A percentile compares a stretch with the other conserved stretches of the same genome.
Conservation (phyloP, 345 rosid genomes). For the Psidium guajava region DNA sequence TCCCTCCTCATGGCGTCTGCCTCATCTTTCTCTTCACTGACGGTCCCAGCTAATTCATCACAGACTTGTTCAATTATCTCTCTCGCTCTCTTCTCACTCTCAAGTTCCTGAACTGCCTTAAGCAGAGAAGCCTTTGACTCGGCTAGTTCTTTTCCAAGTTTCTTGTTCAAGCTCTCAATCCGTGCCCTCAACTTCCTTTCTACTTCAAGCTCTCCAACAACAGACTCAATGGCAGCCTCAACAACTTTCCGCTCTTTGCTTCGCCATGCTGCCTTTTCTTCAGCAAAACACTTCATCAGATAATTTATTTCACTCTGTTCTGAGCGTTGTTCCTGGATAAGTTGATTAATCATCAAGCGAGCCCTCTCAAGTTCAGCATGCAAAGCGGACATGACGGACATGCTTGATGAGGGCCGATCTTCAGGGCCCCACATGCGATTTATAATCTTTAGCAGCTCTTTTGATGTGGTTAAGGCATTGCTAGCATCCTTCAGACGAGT, state of each 20-base stretch:
- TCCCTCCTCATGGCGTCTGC: constrained; percentile 59
- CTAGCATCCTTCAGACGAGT: constrained; percentile 77
- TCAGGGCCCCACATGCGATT: constrained; percentile 90
- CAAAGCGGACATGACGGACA: constrained; percentile 88
- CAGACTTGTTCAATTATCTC: constrained; percentile 73
- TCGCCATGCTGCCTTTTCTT: constrained; percentile 91
- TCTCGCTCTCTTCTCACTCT: constrained; percentile 76
- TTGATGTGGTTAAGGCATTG: constrained; percentile 89
- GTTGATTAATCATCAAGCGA: constrained; percentile 78
- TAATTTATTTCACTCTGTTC: constrained; percentile 67
- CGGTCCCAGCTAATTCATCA: constrained; percentile 64
- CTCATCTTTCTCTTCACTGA: constrained; percentile 52
- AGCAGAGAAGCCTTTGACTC: constrained; percentile 62
- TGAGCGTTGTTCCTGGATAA: constrained; percentile 66
- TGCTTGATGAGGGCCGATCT: constrained; percentile 80
- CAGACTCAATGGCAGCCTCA: constrained; percentile 86
- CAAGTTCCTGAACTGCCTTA: constrained; percentile 69
- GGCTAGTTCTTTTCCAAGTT: constrained; percentile 71
- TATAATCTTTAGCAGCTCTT: constrained; percentile 83
- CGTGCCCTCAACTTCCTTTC: constrained; percentile 81
- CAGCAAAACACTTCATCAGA: constrained; percentile 85
- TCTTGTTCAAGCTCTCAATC: constrained; percentile 88
- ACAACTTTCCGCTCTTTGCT: constrained; percentile 78
- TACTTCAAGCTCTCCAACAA: constrained; percentile 81
- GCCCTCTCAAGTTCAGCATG: constrained; percentile 98